Evolutionary conservation across 495 filamentous ascomycete species (phyloP), one percentile per base, ranked within the genome.

Genomic region (Echria macrotheca): DNA sequence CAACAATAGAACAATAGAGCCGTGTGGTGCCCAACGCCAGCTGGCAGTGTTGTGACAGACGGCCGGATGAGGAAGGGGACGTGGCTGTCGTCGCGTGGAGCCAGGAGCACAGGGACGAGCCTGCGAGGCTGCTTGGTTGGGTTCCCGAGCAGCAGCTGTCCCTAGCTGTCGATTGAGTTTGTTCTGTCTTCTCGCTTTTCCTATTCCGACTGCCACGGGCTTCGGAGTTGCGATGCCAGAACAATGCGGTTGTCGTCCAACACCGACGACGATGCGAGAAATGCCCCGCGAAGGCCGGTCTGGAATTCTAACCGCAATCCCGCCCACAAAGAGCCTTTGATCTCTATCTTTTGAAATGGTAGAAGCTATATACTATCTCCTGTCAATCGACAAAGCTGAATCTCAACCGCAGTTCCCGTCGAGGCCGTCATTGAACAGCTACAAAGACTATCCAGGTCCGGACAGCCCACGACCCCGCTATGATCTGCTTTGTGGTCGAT

Each of bases 21-120:
- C 31, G 10, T 43, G 42, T 52, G 44, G 47, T 56, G 53, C 57
- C 57, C 57, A 51, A 60, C 47, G 57, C 57, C 57, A 60, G 47
- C 53, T 60, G 57, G 49, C 53, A 49, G 41, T 28, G 44, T 50
- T 22, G 4, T 21, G 21, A 41, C 22, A 24, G 14, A 12, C 28
- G 12, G 35, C 15, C 17, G 35, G 35, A 18, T 18, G 35, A 21
- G 38, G 18, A 41, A 41, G 38, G 38, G 36, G 35, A 3, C 21
- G 35, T 49, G 46, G 38, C 38, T 10, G 19, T 21, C 4, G 22
- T 48, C 31, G 18, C 43, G 35, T 50, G 52, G 49, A n/a, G n/a
- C n/a, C 23, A 21, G 24, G 29, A 26, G 32, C 22, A 21, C 14
- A 24, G n/a, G 17, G 4, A 21, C 38, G n/a, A 21, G 18, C 10